Evolutionary conservation across 1,284 basidiomycete species (phyloP), one percentile per base, ranked within the genome.

Genomic region (Rhizopogon parksii): DNA sequence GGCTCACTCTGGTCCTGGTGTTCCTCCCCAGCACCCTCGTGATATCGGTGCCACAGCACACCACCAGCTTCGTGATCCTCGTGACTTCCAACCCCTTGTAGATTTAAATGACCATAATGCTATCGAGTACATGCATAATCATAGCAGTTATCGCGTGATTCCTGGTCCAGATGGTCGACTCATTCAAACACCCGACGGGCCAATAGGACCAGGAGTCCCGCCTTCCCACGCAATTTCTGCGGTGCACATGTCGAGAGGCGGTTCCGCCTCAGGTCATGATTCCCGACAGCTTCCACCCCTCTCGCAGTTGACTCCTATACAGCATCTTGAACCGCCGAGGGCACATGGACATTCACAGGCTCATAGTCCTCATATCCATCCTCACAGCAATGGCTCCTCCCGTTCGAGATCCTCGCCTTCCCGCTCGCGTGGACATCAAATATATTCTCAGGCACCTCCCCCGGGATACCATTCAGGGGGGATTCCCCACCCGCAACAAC

Each of bases 201-300:
- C 71, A 35, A 64, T 73, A 36, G 69, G 66, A 15, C 68, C 72
- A 45, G 72, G 71, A 8, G 65, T 69, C 24, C 65, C 68, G 27
- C 71, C 70, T 34, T 71, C 76, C 36, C 77, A 74, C 57, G 62
- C 66, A 54, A 61, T 40, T 51, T 64, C 55, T 55, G 61, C 57
- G 53, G 62, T 51, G 53, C 67, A 65, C 43, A 57, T 57, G 58
- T 66, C 64, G 40, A 66, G 67, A 21, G 70, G 67, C 42, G 65
- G 69, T 49, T 70, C 71, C 27, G 62, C 59, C 45, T 66, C 71
- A 27, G 68, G 62, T 57, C 59, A 68, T 56, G 79, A 80, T 53
- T 57, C 63, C 47, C 74, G 75, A 52, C 75, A 76, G 58, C 68
- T 78, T 36, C 77, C 77, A 25, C 74, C 77, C 46, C 64, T 79